Percentiles rank a stretch among this genome's conserved stretches.
phyloP scores from a whole-genome alignment of 2,329 filamentous ascomycete species.

The Venturia pyrina region DNA sequence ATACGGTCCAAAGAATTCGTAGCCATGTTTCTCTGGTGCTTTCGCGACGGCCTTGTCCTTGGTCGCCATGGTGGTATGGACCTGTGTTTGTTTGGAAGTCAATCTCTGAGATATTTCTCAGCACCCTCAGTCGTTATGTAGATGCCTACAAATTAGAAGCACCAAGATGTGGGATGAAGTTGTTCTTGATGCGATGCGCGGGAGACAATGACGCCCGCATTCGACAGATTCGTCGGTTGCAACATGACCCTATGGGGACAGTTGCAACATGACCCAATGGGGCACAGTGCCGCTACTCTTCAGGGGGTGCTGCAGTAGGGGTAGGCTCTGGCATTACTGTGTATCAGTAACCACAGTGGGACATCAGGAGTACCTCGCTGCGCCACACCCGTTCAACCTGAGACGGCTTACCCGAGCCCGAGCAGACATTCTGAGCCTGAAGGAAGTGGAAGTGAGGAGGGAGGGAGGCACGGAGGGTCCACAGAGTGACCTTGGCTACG shows the following conservation, averaged over 20 bases:
- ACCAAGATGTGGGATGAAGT: not conserved
- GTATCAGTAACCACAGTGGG: too few species aligned
- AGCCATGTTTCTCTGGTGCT: conserved; percentile 23
- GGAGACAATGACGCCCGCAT: not conserved
- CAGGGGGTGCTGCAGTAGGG: not conserved
- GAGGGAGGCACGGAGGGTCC: too few species aligned
- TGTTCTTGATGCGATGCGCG: not conserved
- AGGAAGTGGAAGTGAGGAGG: not conserved
- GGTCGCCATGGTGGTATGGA: not conserved
- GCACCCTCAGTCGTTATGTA: not conserved
- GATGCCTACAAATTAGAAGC: not conserved
- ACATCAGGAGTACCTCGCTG: not conserved
- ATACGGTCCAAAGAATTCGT: conserved; percentile 32
- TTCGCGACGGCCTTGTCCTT: conserved; percentile 1
- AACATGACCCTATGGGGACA: too few species aligned
- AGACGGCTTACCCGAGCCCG: not conserved
- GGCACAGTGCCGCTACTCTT: too few species aligned
- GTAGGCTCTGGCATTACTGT: too few species aligned
- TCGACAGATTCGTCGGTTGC: not conserved
- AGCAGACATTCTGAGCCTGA: not conserved
- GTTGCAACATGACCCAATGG: not conserved
- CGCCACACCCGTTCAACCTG: not conserved
- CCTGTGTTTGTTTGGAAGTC: not conserved
- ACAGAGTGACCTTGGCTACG: too few species aligned
- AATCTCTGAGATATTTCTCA: not conserved